Percentiles rank a stretch among this genome's conserved stretches.
phyloP scores from a whole-genome alignment of 1,284 basidiomycete species.

The Ustilago curta region DNA sequence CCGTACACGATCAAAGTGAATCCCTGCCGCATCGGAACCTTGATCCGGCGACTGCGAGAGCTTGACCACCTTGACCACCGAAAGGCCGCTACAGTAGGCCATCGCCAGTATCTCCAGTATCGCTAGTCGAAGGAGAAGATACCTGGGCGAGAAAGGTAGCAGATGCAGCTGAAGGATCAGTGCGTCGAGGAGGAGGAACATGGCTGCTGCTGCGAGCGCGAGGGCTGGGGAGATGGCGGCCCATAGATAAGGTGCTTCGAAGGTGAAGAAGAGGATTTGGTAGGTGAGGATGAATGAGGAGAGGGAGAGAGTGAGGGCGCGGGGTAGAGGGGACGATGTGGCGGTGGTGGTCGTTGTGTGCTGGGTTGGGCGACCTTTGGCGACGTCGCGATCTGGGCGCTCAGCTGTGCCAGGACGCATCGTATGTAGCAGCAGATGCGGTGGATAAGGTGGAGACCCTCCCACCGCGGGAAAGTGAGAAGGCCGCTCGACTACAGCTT shows the following conservation, averaged over 20 bases:
- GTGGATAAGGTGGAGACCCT: not conserved
- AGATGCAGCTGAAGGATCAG: slow-evolving; percentile 8
- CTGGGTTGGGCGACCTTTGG: not conserved
- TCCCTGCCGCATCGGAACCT: slow-evolving; percentile 20
- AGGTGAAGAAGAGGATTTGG: slow-evolving; percentile 26
- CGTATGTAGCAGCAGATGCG: too few species aligned
- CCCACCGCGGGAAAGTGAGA: not conserved
- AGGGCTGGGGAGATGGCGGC: slow-evolving; percentile 16
- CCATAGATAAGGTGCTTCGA: slow-evolving; percentile 30
- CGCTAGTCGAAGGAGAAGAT: not conserved
- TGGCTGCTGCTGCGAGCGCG: slow-evolving; percentile 8
- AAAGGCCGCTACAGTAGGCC: slow-evolving; percentile 15
- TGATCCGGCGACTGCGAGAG: slow-evolving; percentile 9
- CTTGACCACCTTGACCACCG: slow-evolving; percentile 6
- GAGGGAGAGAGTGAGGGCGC: slow-evolving; percentile 1
- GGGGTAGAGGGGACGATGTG: not conserved
- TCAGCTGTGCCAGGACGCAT: not conserved
- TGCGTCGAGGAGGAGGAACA: slow-evolving; percentile 24
- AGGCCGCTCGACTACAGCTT: not conserved
- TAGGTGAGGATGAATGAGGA: slow-evolving; percentile 8
- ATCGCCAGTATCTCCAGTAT: not conserved
- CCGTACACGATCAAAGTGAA: slow-evolving; percentile 23
- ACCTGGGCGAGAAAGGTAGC: not conserved
- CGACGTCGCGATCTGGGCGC: not conserved
- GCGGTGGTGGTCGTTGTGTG: not conserved